These are phyloP conservation scores for Claviceps citrina DNA, from an alignment of 2,329 filamentous ascomycete species.

Conservation along the genomic window DNA sequence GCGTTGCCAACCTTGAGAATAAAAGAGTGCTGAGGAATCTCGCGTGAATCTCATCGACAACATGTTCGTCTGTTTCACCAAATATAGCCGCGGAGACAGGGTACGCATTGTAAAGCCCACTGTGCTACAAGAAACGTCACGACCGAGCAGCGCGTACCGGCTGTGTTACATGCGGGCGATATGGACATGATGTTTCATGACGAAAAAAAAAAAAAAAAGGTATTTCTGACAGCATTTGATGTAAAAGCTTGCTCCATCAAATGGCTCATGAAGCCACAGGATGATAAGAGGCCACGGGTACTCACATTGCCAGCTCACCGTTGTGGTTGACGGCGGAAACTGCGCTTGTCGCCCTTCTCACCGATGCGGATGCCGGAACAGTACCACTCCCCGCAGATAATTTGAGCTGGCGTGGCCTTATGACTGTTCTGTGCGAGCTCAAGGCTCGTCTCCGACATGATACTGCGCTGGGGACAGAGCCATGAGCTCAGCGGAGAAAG, in stretches of 20 bases:
- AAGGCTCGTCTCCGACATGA: not conserved
- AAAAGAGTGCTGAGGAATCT: not conserved
- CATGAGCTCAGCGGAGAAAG: not conserved
- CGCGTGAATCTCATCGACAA: not conserved
- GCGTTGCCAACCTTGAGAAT: not conserved
- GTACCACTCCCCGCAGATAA: not conserved
- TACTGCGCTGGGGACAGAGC: not conserved
- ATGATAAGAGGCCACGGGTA: not conserved
- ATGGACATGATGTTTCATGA: not conserved
- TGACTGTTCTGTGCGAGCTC: not conserved
- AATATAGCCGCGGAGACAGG: not conserved
- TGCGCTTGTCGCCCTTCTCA: not conserved
- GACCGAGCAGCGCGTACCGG: not conserved
- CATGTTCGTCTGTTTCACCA: not conserved
- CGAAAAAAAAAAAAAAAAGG: no score
- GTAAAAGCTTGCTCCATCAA: not conserved
- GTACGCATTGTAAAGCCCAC: not conserved
- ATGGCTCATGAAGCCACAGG: not conserved
- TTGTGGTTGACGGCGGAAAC: not conserved
- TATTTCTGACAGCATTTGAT: not conserved
- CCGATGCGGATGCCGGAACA: not conserved
- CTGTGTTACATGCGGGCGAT: not conserved
- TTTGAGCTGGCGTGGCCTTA: not conserved
- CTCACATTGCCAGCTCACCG: slow-evolving; percentile 4
- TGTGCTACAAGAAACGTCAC: slow-evolving; percentile 3